Conservation (phyloP, 2,329 filamentous ascomycete genomes). For the Sporothrix globosa region DNA sequence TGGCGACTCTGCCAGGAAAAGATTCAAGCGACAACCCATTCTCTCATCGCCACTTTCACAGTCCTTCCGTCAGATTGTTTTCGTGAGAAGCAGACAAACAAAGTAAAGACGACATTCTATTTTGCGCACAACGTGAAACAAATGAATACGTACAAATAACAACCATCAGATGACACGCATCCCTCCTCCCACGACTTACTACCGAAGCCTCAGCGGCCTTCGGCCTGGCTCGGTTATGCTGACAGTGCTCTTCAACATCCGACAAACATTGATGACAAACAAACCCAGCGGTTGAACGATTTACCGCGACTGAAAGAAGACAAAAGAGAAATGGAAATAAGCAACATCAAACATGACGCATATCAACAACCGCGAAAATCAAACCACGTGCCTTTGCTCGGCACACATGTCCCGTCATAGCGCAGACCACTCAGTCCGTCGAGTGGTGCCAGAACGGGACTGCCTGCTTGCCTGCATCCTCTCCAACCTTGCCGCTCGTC, state of each 20-base stretch:
- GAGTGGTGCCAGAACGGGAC: not conserved
- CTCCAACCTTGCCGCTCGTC: no score
- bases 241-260: not conserved
- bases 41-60: no score
- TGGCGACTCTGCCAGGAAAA: no score
- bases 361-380: not conserved
- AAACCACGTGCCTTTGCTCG: not conserved
- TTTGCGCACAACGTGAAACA: not conserved
- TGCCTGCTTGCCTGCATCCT: not conserved
- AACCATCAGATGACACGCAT: not conserved
- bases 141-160: not conserved
- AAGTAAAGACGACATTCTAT: not conserved
- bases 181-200: not conserved
- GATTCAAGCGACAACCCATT: no score
- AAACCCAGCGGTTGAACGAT: not conserved
- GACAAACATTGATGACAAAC: not conserved
- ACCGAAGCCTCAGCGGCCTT: not conserved
- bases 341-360: not conserved
- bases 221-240: not conserved
- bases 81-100: no score
- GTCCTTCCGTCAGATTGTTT: no score
- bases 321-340: not conserved
- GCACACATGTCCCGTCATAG: no score
- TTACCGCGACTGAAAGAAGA: not conserved
- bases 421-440: not conserved